phyloP scores from a whole-genome alignment of 2,329 filamentous ascomycete genomes.

The Alternaria brassicae region DNA sequence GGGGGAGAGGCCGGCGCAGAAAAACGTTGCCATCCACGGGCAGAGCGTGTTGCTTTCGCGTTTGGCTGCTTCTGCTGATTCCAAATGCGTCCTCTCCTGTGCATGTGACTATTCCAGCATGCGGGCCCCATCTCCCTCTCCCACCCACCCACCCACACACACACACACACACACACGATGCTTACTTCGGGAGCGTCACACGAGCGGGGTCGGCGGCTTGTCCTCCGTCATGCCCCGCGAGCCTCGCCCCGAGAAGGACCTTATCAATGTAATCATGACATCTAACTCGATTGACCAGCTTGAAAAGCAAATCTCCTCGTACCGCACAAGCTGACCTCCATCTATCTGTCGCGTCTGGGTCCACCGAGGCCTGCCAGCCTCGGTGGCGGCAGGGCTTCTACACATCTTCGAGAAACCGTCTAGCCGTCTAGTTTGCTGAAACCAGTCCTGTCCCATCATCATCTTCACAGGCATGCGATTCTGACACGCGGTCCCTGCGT shows the following conservation, averaged over 20 bases:
- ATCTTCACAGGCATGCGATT: conserved; percentile 24
- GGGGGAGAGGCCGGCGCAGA: conserved; percentile 4
- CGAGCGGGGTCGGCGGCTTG: conserved; percentile 12
- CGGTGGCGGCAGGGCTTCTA: conserved; percentile 27
- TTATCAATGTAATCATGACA: conserved; percentile 1
- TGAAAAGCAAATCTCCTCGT: neutral
- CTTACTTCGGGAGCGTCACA: neutral
- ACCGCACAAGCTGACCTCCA: neutral
- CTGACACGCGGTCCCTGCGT: conserved; percentile 25
- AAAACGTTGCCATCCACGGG: neutral
- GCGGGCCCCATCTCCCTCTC: conserved; percentile 6
- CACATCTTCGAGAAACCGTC: conserved; percentile 42
- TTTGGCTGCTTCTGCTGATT: neutral
- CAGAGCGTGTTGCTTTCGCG: conserved; percentile 1
- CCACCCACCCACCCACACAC: neutral
- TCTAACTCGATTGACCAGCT: neutral
- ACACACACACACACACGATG: neutral
- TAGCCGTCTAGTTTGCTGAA: conserved; percentile 21
- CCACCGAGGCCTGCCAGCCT: neutral
- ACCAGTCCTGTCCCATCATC: conserved; percentile 18
- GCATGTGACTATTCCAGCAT: conserved; percentile 19
- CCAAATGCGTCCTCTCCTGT: neutral
- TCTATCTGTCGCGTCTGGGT: conserved; percentile 3
- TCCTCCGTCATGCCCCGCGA: neutral
- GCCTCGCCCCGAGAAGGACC: neutral